phyloP scores from a whole-genome alignment of 202 grass and related monocot species.

The Elaeis oleifera region DNA sequence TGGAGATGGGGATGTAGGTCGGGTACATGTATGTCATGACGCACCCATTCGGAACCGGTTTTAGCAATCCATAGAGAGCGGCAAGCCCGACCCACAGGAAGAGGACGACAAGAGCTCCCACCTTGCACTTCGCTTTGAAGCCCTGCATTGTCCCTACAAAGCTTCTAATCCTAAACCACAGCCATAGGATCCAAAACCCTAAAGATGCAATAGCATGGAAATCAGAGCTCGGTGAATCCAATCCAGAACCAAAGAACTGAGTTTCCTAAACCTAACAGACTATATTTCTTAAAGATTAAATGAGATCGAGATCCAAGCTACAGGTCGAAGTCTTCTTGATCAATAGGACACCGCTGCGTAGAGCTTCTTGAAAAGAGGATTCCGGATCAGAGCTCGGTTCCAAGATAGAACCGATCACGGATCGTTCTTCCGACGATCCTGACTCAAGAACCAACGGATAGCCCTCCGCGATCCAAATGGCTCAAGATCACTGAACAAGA shows the following conservation, averaged over 20 bases:
- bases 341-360: slow-evolving; percentile 11
- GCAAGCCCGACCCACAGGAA: slow-evolving; percentile 44
- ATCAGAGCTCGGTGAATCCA: too few relatives aligned
- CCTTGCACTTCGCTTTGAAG: slow-evolving; percentile 47
- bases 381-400: neutral
- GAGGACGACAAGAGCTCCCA: slow-evolving; percentile 42
- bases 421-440: slow-evolving; percentile 14
- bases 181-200: too few relatives aligned
- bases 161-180: too few relatives aligned
- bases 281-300: neutral
- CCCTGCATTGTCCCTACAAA: slow-evolving; percentile 28
- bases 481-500: neutral
- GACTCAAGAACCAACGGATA: neutral
- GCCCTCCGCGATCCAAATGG: neutral
- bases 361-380: neutral
- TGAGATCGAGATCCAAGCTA: neutral
- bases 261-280: too few relatives aligned
- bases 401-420: slow-evolving; percentile 4
- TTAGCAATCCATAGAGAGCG: slow-evolving; percentile 56
- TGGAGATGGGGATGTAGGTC: slow-evolving; percentile 75
- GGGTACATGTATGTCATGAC: slow-evolving; percentile 99
- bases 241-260: too few relatives aligned
- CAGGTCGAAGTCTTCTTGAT: slow-evolving; percentile 2
- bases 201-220: too few relatives aligned
- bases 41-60: slow-evolving; percentile 73